Evolutionary conservation across 2,329 filamentous ascomycete genomes (phyloP).

Genomic region (Colletotrichum phormii): DNA sequence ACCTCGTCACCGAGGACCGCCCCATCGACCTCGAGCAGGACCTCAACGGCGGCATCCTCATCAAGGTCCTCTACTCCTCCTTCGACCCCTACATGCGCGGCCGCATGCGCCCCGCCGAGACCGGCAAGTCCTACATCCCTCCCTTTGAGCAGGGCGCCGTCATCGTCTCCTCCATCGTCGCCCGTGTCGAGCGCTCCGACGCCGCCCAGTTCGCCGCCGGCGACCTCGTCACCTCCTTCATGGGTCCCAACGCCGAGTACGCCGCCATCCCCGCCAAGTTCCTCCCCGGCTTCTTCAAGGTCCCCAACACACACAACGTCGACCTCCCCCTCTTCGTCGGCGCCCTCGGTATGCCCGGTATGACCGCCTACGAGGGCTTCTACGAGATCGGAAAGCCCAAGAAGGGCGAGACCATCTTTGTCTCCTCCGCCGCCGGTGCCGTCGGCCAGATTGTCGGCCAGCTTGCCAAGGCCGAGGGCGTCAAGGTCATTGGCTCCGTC

Average conservation of each 20-base stretch:
- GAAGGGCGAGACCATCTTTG: constrained; percentile 80
- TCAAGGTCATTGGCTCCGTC: constrained; percentile 83
- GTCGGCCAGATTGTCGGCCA: constrained; percentile 88
- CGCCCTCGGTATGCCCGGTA: constrained; percentile 70
- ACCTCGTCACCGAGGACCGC: constrained; percentile 75
- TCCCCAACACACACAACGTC: constrained; percentile 77
- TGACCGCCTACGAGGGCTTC: constrained; percentile 79
- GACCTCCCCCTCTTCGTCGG: constrained; percentile 78
- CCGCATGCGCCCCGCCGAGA: constrained; percentile 74
- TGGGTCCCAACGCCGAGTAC: constrained; percentile 76
- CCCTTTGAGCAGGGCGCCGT: constrained; percentile 72
- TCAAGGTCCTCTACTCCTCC: constrained; percentile 79
- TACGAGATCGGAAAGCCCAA: constrained; percentile 73
- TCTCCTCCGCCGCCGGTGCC: constrained; percentile 83
- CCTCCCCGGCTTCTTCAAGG: constrained; percentile 36
- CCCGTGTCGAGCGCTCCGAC: constrained; percentile 78
- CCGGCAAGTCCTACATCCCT: constrained; percentile 73
- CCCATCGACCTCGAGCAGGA: constrained; percentile 74
- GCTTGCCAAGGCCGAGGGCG: constrained; percentile 82
- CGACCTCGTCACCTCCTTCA: constrained; percentile 61
- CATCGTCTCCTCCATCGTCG: constrained; percentile 72
- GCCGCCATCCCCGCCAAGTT: constrained; percentile 33
- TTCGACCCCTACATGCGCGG: constrained; percentile 89
- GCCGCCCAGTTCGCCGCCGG: constrained; percentile 59
- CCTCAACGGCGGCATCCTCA: constrained; percentile 73